Percentiles rank a stretch among this genome's conserved stretches.
Conservation (phyloP, 192 early-diverging fungal species). For the Allomyces arbusculus region DNA sequence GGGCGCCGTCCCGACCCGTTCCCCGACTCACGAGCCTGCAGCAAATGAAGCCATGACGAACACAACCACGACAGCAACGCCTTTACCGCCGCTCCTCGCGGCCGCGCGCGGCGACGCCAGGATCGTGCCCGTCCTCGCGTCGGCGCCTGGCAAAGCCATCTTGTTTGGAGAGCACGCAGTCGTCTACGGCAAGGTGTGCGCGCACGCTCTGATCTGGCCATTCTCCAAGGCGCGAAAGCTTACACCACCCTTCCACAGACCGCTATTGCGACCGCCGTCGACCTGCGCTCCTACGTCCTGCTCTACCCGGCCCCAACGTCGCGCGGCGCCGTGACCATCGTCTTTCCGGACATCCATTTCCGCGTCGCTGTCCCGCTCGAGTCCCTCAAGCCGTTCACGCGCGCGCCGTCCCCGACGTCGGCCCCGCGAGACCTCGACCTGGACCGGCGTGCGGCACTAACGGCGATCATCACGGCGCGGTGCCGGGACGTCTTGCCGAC, state of each 20-base stretch:
- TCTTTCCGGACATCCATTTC: too few relatives aligned
- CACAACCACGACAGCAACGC: neutral
- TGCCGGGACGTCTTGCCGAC: neutral
- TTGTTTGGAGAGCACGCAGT: constrained; percentile 97
- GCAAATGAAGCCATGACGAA: neutral
- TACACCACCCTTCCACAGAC: constrained; percentile 16
- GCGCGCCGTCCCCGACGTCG: constrained; percentile 34
- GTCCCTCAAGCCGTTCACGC: too few relatives aligned
- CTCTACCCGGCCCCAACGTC: constrained; percentile 17
- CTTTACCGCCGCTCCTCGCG: neutral
- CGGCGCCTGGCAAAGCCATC: constrained; percentile 93
- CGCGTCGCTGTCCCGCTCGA: too few relatives aligned
- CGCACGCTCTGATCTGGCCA: too few relatives aligned
- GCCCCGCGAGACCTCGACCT: constrained; percentile 15
- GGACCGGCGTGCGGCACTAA: constrained; percentile 12
- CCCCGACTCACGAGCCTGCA: too few relatives aligned
- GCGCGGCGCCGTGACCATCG: too few relatives aligned
- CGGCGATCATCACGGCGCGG: constrained; percentile 5
- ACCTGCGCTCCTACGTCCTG: constrained; percentile 49
- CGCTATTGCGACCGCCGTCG: constrained; percentile 62
- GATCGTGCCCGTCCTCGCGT: constrained; percentile 18
- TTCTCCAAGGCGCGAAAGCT: too few relatives aligned
- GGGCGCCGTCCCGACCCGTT: too few relatives aligned
- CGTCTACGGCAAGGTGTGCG: constrained; percentile 62
- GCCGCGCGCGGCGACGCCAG: too few relatives aligned